Percentiles rank a stretch among this genome's conserved stretches.
phyloP scores from a whole-genome alignment of 2,329 filamentous ascomycete genomes.

The Graphilbum fragrans region DNA sequence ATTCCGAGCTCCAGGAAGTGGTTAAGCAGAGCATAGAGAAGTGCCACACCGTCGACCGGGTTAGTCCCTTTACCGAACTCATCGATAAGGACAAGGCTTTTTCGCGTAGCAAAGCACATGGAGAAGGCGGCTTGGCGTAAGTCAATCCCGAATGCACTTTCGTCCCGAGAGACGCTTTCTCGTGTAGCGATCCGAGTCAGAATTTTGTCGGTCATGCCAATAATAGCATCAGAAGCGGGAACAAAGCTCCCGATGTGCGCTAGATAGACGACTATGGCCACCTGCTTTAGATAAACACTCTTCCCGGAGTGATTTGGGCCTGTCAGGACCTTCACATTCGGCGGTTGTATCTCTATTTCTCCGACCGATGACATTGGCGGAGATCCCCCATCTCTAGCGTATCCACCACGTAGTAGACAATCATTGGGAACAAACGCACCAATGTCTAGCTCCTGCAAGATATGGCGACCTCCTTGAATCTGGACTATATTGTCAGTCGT shows the following conservation, averaged over 20 bases:
- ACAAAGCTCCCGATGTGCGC: conserved; percentile 90
- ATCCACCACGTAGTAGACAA: conserved; percentile 57
- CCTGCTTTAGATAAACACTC: conserved; percentile 89
- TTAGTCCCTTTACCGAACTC: conserved; percentile 69
- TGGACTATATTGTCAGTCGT: conserved; percentile 56
- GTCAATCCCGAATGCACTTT: conserved; percentile 62
- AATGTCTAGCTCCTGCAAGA: conserved; percentile 75
- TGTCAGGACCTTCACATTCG: conserved; percentile 70
- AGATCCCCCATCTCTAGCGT: conserved; percentile 10
- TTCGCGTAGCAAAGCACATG: conserved; percentile 59
- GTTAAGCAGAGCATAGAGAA: conserved; percentile 44
- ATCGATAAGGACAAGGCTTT: conserved; percentile 79
- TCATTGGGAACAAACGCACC: conserved; percentile 75
- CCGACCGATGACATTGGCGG: no score
- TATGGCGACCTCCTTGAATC: conserved; percentile 71
- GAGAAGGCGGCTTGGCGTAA: conserved; percentile 75
- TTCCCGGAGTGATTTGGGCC: conserved; percentile 97
- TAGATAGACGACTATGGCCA: conserved; percentile 81
- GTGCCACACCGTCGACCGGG: conserved; percentile 42
- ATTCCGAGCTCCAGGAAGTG: conserved; percentile 37
- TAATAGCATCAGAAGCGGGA: conserved; percentile 60
- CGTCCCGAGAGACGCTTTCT: conserved; percentile 45
- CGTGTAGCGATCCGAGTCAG: conserved; percentile 72
- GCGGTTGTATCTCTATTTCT: conserved; percentile 16
- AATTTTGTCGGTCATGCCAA: conserved; percentile 89